These are phyloP conservation scores for Gossypium lobatum DNA, from an alignment of 441 rosid species.

Conservation along the genomic window DNA sequence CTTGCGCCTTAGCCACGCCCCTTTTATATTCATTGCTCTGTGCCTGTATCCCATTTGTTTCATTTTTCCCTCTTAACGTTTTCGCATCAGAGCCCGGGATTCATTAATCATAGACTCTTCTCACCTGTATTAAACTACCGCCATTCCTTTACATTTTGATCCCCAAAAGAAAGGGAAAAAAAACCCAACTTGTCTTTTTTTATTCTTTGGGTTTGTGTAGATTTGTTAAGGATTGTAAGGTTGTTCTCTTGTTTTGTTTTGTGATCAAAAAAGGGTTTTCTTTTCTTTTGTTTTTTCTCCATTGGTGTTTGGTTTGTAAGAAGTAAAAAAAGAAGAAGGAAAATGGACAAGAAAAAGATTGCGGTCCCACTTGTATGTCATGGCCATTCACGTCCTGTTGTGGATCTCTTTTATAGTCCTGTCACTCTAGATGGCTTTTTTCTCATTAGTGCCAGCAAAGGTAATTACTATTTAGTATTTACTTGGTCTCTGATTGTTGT, in stretches of 20 bases:
- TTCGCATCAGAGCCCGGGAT: no score
- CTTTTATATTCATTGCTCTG: no score
- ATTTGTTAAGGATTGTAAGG: not conserved
- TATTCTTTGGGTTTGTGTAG: not conserved
- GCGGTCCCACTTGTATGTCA: constrained; percentile 87
- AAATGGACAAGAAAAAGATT: constrained; percentile 57
- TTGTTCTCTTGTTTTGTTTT: not conserved
- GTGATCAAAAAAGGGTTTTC: no score
- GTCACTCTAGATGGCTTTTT: constrained; percentile 91
- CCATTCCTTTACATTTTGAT: constrained; percentile 10
- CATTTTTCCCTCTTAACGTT: no score
- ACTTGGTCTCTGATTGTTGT: no score
- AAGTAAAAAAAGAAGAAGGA: not conserved
- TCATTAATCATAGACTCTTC: not conserved
- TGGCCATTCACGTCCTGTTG: constrained; percentile 95
- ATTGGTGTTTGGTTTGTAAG: not conserved
- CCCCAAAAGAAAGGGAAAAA: not conserved
- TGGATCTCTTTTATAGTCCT: constrained; percentile 85
- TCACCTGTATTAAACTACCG: constrained; percentile 17
- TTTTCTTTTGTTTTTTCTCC: not conserved
- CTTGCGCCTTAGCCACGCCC: no score
- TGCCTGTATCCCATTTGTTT: no score
- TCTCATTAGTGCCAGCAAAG: constrained; percentile 93
- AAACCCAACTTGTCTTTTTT: not conserved
- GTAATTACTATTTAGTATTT: constrained; percentile 21